A percentile compares a stretch with the other conserved stretches of the same genome.
These are phyloP conservation scores for Alternaria sp. DNA, from an alignment of 2,329 filamentous ascomycete species.

Conservation along the genomic window DNA sequence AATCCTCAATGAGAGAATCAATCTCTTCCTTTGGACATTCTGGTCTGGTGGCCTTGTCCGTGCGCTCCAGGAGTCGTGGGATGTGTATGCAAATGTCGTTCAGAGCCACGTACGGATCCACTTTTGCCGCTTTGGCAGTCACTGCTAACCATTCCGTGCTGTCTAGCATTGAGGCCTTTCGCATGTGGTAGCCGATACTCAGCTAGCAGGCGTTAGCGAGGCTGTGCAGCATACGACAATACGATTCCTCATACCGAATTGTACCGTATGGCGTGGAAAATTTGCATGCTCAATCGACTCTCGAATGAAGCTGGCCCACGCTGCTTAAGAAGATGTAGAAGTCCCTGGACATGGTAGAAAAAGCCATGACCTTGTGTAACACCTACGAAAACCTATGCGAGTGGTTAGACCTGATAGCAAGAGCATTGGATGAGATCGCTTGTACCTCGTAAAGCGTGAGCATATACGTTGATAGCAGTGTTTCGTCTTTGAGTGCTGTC, in stretches of 20 bases:
- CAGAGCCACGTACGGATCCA: slow-evolving; percentile 43
- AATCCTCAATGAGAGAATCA: slow-evolving; percentile 35
- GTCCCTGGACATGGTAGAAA: slow-evolving; percentile 47
- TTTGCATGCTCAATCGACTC: slow-evolving; percentile 37
- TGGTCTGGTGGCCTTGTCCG: slow-evolving; percentile 26
- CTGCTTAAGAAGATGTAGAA: slow-evolving; percentile 39
- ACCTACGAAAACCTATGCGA: slow-evolving; percentile 43
- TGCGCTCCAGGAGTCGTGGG: slow-evolving; percentile 44
- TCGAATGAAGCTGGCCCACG: slow-evolving; percentile 43
- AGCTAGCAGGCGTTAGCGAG: slow-evolving; percentile 29
- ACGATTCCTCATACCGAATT: slow-evolving; percentile 34
- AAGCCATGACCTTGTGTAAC: slow-evolving; percentile 44
- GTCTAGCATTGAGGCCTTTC: slow-evolving; percentile 46
- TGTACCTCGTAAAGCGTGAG: slow-evolving; percentile 44
- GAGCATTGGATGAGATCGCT: neutral
- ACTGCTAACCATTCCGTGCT: slow-evolving; percentile 42
- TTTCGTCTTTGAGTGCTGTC: slow-evolving; percentile 40
- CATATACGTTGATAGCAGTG: slow-evolving; percentile 44
- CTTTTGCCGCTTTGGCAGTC: slow-evolving; percentile 37
- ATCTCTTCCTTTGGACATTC: slow-evolving; percentile 20
- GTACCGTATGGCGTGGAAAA: slow-evolving; percentile 46
- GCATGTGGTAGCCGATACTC: slow-evolving; percentile 43
- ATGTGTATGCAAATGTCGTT: slow-evolving; percentile 44
- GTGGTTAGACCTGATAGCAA: neutral
- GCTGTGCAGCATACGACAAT: neutral